Conservation (phyloP, 2,329 filamentous ascomycete genomes). For the Penicillium brevicompactum region DNA sequence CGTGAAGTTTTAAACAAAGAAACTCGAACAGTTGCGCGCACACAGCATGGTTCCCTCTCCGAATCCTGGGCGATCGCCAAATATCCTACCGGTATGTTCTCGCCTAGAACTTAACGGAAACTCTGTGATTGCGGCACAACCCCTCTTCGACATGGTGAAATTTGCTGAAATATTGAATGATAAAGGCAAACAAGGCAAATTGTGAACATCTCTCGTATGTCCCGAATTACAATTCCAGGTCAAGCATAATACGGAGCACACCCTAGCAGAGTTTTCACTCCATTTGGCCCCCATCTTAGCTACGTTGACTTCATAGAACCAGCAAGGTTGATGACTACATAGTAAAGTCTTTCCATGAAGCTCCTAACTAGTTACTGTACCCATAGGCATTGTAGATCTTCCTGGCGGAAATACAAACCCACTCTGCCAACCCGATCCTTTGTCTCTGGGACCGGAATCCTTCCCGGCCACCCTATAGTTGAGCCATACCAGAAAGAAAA, state of each 20-base stretch:
- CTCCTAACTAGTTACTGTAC: neutral
- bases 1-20: conserved; percentile 6
- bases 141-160: conserved; percentile 2
- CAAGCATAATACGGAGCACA: neutral
- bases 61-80: neutral
- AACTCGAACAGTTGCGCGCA: neutral
- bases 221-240: neutral
- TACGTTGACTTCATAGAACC: conserved; percentile 1
- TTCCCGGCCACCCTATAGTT: conserved; percentile 6
- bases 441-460: conserved; percentile 15
- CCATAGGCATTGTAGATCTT: conserved; percentile 8
- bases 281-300: neutral
- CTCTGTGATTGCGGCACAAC: conserved; percentile 1
- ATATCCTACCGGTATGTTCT: neutral
- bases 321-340: conserved; percentile 10
- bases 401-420: conserved; percentile 9
- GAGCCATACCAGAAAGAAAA: neutral
- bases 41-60: neutral
- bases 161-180: conserved; percentile 4
- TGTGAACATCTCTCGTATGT: too few relatives aligned
- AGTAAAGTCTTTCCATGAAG: neutral
- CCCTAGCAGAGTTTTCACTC: neutral
- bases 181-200: neutral
- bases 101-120: neutral
- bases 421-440: conserved; percentile 14